Percentiles rank a stretch among this genome's conserved stretches.
These are phyloP conservation scores for Leccinum arenicola DNA, from an alignment of 768 basidiomycete genomes.

Conservation along the genomic window DNA sequence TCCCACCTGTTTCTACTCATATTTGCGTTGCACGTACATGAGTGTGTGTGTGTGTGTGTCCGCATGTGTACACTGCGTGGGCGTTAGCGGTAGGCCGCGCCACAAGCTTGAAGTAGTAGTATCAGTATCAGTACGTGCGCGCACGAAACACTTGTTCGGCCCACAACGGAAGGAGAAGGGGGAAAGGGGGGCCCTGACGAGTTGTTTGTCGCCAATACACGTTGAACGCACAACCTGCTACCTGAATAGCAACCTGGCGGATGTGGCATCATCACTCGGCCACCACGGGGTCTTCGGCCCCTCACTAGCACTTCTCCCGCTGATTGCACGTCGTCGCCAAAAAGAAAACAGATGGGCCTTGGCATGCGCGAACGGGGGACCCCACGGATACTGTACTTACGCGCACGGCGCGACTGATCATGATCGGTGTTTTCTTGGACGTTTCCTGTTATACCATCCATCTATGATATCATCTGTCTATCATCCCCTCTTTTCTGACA, in stretches of 20 bases:
- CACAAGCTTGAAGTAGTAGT: too few species aligned
- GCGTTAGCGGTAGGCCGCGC: too few species aligned
- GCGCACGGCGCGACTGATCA: background rate
- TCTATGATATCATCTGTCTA: background rate
- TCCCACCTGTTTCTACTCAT: background rate
- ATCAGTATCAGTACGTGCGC: too few species aligned
- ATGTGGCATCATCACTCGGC: background rate
- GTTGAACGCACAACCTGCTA: background rate
- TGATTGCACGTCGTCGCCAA: background rate
- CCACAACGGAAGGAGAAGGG: background rate
- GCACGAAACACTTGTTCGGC: too few species aligned
- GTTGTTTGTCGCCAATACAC: too few species aligned
- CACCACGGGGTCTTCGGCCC: background rate
- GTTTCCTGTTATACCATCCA: background rate
- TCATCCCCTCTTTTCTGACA: background rate
- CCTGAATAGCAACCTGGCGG: background rate
- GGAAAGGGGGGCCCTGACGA: background rate
- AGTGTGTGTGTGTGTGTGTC: background rate
- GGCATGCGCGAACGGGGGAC: too few species aligned
- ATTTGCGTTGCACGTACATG: background rate
- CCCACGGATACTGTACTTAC: background rate
- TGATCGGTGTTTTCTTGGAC: background rate
- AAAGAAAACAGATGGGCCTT: background rate
- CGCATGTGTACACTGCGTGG: background rate
- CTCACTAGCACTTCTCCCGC: slow-evolving; percentile 1